Percentiles rank a stretch among this genome's conserved stretches.
These are phyloP conservation scores for Chernovozyma sophiae-reginae DNA, from an alignment of 1,139 yeast genomes.

Conservation along the genomic window DNA sequence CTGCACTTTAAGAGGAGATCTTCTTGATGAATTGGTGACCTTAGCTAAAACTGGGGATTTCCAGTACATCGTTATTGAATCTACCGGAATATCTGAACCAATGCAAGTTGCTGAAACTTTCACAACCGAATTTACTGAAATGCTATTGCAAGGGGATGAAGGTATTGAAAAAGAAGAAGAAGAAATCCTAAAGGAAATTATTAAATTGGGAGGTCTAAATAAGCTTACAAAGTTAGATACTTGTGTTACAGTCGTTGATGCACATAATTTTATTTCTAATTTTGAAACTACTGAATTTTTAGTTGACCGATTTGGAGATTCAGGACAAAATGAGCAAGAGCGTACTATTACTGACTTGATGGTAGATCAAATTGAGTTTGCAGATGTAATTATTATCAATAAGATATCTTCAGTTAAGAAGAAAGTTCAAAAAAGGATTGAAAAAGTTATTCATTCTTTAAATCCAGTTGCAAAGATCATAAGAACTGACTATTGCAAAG, in stretches of 20 bases:
- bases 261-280: constrained; percentile 32
- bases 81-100: constrained; percentile 46
- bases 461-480: constrained; percentile 40
- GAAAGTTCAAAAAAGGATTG: constrained; percentile 21
- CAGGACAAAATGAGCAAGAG: constrained; percentile 35
- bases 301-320: constrained; percentile 35
- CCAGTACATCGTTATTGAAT: constrained; percentile 41
- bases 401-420: constrained; percentile 25
- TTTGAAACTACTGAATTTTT: constrained; percentile 41
- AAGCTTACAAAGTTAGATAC: constrained; percentile 38
- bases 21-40: constrained; percentile 36
- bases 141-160: constrained; percentile 14
- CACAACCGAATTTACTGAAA: constrained; percentile 34
- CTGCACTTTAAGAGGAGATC: constrained; percentile 44
- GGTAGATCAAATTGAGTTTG: constrained; percentile 45
- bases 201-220: constrained; percentile 35
- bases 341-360: constrained; percentile 42
- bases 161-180: constrained; percentile 16
- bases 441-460: constrained; percentile 25
- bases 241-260: constrained; percentile 45
- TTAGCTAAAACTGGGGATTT: constrained; percentile 30
- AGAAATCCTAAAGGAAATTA: constrained; percentile 23
- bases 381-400: constrained; percentile 40
- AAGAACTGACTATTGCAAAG: constrained; percentile 30
- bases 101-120: constrained; percentile 50